A percentile compares a stretch with the other conserved stretches of the same genome.
phyloP scores from a whole-genome alignment of 257 asterid species.

The Agastache rugosa region DNA sequence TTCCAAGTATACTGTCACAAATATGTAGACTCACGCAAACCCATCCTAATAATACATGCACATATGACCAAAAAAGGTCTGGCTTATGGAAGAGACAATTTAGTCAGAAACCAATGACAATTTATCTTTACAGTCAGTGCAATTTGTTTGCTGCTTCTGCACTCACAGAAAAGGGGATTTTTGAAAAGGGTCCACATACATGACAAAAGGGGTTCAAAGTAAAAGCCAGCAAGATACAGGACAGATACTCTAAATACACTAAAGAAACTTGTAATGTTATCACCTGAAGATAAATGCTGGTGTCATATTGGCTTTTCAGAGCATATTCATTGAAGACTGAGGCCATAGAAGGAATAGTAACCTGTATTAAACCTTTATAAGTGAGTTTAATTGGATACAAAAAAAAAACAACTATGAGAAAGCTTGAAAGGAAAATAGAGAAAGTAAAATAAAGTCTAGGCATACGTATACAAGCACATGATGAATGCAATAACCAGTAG shows the following conservation, averaged over 20 bases:
- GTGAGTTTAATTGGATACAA: constrained; percentile 29
- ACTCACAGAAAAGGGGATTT: constrained; percentile 6
- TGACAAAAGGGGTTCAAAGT: constrained; percentile 21
- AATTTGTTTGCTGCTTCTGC: constrained; percentile 13
- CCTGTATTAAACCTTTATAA: constrained; percentile 56
- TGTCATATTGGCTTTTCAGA: constrained; percentile 93
- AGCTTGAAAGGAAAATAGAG: not conserved
- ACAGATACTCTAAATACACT: constrained; percentile 10
- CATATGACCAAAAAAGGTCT: constrained; percentile 4
- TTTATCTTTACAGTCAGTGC: constrained; percentile 19
- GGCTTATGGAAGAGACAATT: constrained; percentile 23
- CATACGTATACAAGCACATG: constrained; percentile 23
- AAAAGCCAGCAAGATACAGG: constrained; percentile 14
- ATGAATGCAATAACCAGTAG: constrained; percentile 26
- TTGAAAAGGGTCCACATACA: constrained; percentile 24
- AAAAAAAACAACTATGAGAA: constrained; percentile 12
- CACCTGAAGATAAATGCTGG: constrained; percentile 99
- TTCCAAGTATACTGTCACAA: constrained; percentile 1
- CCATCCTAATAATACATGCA: constrained; percentile 11
- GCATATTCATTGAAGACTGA: constrained; percentile 99
- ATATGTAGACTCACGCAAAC: constrained; percentile 20
- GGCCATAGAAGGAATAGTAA: constrained; percentile 96
- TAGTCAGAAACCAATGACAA: constrained; percentile 14
- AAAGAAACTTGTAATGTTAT: constrained; percentile 26
- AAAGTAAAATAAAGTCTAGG: constrained; percentile 20